Percentiles rank a stretch among this genome's conserved stretches.
These are phyloP conservation scores for Pseudotsuga menziesii DNA, from an alignment of 75 land plant species.

Conservation along the genomic window DNA sequence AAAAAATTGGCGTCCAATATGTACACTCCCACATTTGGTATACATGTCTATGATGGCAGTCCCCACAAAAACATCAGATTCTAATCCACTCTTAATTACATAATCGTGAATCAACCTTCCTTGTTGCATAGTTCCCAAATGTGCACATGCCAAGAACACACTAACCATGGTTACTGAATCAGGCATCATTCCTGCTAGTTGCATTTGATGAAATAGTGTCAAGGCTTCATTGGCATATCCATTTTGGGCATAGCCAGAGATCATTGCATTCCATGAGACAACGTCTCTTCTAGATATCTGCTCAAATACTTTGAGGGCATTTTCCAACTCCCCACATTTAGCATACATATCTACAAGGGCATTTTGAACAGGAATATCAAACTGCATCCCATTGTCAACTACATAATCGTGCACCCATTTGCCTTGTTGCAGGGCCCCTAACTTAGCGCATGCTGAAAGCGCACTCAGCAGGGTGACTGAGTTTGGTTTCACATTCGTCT, in stretches of 20 bases:
- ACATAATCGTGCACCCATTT: no score
- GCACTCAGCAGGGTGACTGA: constrained; percentile 55
- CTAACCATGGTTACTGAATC: constrained; percentile 20
- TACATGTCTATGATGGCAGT: constrained; percentile 34
- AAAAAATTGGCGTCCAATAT: constrained; percentile 20
- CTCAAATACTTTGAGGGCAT: constrained; percentile 28
- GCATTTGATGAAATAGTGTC: constrained; percentile 18
- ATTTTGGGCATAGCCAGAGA: constrained; percentile 56
- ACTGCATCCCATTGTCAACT: no score
- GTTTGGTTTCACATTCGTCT: constrained; percentile 32
- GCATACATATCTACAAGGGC: constrained; percentile 53
- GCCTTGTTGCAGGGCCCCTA: constrained; percentile 10
- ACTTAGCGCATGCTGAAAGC: constrained; percentile 36
- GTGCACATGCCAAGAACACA: constrained; percentile 18
- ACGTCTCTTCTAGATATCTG: constrained; percentile 29
- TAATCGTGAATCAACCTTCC: constrained; percentile 16
- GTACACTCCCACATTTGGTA: constrained; percentile 17
- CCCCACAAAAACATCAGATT: not conserved
- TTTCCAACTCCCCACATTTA: constrained; percentile 50
- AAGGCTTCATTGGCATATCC: constrained; percentile 11
- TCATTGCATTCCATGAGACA: constrained; percentile 69
- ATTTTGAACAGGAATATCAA: constrained; percentile 13
- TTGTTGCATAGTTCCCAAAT: constrained; percentile 8
- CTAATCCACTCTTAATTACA: constrained; percentile 9
- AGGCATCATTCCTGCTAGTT: constrained; percentile 5